Evolutionary conservation across 768 basidiomycete species (phyloP).

Genomic region (Russula sp.): DNA sequence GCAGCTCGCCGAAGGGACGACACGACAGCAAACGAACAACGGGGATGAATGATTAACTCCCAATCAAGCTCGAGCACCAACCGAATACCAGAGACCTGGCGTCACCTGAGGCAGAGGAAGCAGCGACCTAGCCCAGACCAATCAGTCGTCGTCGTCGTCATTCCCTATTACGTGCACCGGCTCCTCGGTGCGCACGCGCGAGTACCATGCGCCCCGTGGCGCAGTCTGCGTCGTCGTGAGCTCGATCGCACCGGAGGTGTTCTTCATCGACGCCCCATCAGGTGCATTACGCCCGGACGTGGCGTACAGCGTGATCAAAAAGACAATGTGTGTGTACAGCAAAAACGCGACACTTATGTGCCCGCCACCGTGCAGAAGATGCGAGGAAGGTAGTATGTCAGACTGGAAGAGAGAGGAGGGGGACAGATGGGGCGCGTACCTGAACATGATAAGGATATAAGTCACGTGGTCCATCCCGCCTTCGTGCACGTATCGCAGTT

Average conservation of each 20-base stretch:
- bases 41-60: not conserved
- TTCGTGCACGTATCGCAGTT: constrained; percentile 62
- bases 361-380: not conserved
- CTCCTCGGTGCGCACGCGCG: constrained; percentile 44
- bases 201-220: constrained; percentile 51
- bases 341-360: constrained; percentile 60
- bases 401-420: constrained; percentile 12
- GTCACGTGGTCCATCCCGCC: constrained; percentile 88
- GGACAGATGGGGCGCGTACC: constrained; percentile 35
- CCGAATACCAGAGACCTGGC: not conserved
- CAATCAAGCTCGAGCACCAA: not conserved
- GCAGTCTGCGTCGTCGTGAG: constrained; percentile 34
- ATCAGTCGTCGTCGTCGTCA: constrained; percentile 35
- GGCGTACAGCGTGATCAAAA: constrained; percentile 63
- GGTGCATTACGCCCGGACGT: constrained; percentile 55
- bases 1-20: not conserved
- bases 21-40: not conserved
- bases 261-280: constrained; percentile 15
- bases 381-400: not conserved
- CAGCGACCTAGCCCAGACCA: not conserved
- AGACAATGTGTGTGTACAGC: constrained; percentile 65
- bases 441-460: constrained; percentile 79
- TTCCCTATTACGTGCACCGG: constrained; percentile 46
- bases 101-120: not conserved
- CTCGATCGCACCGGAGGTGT: constrained; percentile 38